These are phyloP conservation scores for Podosphaera aphanis DNA, from an alignment of 2,329 filamentous ascomycete genomes.

Conservation along the genomic window DNA sequence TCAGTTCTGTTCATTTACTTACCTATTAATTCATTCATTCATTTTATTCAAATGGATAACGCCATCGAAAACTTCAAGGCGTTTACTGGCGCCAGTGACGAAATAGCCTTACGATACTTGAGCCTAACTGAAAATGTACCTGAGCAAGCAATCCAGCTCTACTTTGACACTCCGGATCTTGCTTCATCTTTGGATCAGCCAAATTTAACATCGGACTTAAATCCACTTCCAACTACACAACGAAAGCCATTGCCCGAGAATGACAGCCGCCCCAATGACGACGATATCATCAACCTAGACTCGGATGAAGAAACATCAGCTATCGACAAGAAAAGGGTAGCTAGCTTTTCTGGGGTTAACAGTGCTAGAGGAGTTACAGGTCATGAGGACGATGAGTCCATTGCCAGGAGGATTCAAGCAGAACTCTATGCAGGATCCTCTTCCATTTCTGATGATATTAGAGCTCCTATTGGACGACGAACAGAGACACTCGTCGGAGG, in stretches of 20 bases:
- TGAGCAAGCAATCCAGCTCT: constrained; percentile 70
- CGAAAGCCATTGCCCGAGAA: constrained; percentile 13
- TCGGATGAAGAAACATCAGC: constrained; percentile 42
- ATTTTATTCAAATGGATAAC: constrained; percentile 25
- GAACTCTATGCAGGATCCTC: constrained; percentile 51
- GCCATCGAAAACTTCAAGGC: constrained; percentile 51
- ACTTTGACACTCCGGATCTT: constrained; percentile 67
- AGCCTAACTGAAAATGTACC: constrained; percentile 65
- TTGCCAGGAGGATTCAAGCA: constrained; percentile 78
- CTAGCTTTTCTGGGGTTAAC: neutral
- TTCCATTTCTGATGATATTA: constrained; percentile 35
- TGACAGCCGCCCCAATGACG: constrained; percentile 24
- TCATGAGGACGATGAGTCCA: constrained; percentile 75
- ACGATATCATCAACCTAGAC: constrained; percentile 30
- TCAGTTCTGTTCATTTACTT: no score
- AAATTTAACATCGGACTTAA: neutral
- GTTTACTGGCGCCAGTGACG: constrained; percentile 54
- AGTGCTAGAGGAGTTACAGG: constrained; percentile 23
- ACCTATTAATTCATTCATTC: no score
- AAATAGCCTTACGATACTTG: constrained; percentile 62
- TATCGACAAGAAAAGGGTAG: constrained; percentile 6
- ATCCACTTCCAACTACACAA: constrained; percentile 8
- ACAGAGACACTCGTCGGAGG: constrained; percentile 80
- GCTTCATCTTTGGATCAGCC: constrained; percentile 14
- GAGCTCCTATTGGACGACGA: constrained; percentile 75